Evolutionary conservation across 306 rosid genomes (phyloP), one percentile per base, ranked within the genome.

Genomic region (Medicago ruthenica): DNA sequence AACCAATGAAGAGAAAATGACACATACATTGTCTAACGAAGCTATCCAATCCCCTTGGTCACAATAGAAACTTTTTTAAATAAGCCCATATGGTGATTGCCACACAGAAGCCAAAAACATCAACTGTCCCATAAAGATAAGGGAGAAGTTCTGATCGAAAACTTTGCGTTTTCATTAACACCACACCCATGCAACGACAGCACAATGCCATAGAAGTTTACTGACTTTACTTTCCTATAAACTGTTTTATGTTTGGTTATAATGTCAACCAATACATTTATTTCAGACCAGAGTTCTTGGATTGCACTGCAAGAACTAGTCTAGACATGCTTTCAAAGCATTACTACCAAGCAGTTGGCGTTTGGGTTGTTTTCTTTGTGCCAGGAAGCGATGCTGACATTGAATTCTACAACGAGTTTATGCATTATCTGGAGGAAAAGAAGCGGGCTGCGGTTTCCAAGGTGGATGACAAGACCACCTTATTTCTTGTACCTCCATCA

Each of bases 401-500:
- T 58, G 91, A 85, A 76, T 83, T 79, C 86, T 95, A 95, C 84
- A 92, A 92, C 31, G 99, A 92, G 79, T 95, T 95, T 79, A 90
- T 95, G 99, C 86, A 88, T 81, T 92, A 92, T 83, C 91, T 95
- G 72, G 99, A 86, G 82, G 99, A 95, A 63, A 92, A 95, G 83
- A 91, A 93, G 75, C 88, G 97, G 22, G 97, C 99, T 34, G 99
- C 99, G 0, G 99, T 95, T 79, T 80, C 96, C 40, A 92, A 95
- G 84, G 80, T 95, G 88, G 99, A 95, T 27, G 97, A 95, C 69
- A 86, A 76, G 79, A 89, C 90, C 62, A 95, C 99, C 57, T 85
- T 95, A 87, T 95, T 95, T 87, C 99, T 95, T 61, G 99, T 95
- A 22, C 99, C 99, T 24, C 99, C 99, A 24, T 95, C 97, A 11